Evolutionary conservation across 352 stramenopile species (phyloP), one percentile per base, ranked within the genome.

Genomic region (Phytophthora tubulina): DNA sequence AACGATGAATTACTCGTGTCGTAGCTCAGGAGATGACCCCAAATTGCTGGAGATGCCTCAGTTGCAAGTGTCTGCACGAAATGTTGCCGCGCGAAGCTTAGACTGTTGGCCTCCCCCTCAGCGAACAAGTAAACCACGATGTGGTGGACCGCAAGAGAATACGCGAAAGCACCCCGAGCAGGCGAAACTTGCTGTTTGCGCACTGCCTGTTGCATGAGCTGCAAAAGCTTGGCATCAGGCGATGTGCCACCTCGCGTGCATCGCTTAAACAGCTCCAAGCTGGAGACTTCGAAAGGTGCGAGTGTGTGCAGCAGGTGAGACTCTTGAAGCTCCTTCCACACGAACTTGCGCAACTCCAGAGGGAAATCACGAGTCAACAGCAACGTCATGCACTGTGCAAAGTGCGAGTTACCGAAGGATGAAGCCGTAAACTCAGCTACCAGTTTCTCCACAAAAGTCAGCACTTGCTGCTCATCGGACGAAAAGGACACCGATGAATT

Each of bases 321-420:
- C 15, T 75, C 81, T 9, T 81, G 62, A 1, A 94, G 70, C 67
- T 94, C 86, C 60, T 89, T 90, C 87, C 87, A 94, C 33, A 93
- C 76, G 52, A 79, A 90, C 44, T 83, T 86, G 31, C 85, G 84
- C 13, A 91, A 44, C n/a, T 66, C 69, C 9, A 84, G 33, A 33
- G 85, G 79, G 41, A 93, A 91, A 51, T 92, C 86, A 3, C 73
- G 73, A 14, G 78, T 52, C 44, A 94, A 51, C 15, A 92, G 76
- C 67, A 94, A 67, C 49, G 87, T 86, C 46, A 93, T 55, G 41
- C 81, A 81, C n/a, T 82, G 75, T 0, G 87, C 82, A 78, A 94
- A 93, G 53, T 85, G 78, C 39, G 61, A 61, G 61, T 94, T 89
- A 6, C 73, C 87, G 64, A 88, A 94, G 17, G 87, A 94, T 5